Evolutionary conservation across 306 rosid genomes (phyloP).

Genomic region (Carpinus viminea): DNA sequence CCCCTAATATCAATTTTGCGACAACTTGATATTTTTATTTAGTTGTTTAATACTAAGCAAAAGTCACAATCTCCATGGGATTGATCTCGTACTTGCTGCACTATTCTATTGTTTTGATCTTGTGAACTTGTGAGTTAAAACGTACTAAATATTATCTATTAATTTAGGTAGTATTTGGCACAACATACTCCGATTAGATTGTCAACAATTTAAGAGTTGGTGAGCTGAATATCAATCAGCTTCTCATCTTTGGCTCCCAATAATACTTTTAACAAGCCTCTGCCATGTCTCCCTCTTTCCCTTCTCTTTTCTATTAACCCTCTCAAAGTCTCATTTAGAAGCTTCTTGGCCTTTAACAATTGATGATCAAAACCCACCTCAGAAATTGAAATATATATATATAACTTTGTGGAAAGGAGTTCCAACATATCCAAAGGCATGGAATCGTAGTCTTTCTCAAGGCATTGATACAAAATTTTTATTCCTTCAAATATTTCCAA

Average conservation of each 20-base stretch:
- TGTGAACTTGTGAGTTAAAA: no score
- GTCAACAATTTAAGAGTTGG: constrained; percentile 75
- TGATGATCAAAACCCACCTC: no score
- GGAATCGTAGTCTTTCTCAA: constrained; percentile 88
- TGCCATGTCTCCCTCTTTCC: constrained; percentile 34
- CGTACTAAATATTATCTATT: no score
- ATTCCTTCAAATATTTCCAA: constrained; percentile 63
- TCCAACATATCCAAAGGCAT: constrained; percentile 75
- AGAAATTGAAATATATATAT: no score
- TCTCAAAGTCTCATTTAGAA: constrained; percentile 55
- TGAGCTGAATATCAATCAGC: constrained; percentile 32
- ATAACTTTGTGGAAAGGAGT: constrained; percentile 61
- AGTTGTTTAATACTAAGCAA: no score
- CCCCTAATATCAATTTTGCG: no score
- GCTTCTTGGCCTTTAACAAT: constrained; percentile 68
- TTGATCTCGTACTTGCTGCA: no score
- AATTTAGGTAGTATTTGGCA: no score
- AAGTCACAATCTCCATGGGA: no score
- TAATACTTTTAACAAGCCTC: constrained; percentile 58
- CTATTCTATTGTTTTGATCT: no score
- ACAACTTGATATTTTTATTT: no score
- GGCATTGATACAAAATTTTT: constrained; percentile 52
- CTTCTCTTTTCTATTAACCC: constrained; percentile 60
- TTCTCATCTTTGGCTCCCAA: constrained; percentile 38
- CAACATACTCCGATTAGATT: constrained; percentile 92